These are phyloP conservation scores for Rhodotorula sp. DNA, from an alignment of 1,284 basidiomycete genomes.

Conservation along the genomic window DNA sequence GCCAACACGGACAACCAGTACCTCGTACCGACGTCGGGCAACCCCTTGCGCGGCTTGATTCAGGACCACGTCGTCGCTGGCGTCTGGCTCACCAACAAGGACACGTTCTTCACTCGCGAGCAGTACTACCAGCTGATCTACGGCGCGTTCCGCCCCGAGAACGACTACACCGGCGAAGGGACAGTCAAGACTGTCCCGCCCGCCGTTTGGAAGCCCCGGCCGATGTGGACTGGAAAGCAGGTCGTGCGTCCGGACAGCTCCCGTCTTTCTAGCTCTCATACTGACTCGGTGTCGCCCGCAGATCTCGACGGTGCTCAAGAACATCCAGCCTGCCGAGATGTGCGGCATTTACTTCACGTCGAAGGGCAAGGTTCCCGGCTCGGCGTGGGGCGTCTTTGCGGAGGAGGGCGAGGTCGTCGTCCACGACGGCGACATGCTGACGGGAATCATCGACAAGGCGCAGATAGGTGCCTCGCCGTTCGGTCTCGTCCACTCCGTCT, in stretches of 20 bases:
- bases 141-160: conserved; percentile 88
- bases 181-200: conserved; percentile 82
- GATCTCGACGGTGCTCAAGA: conserved; percentile 89
- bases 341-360: conserved; percentile 82
- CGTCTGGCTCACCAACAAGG: conserved; percentile 98
- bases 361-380: conserved; percentile 80
- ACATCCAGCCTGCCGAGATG: conserved; percentile 80
- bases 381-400: conserved; percentile 65
- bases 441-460: conserved; percentile 93
- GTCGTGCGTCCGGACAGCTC: conserved; percentile 62
- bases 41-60: conserved; percentile 94
- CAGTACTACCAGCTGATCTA: conserved; percentile 97
- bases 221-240: conserved; percentile 98
- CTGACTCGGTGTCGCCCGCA: conserved; percentile 48
- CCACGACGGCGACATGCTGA: conserved; percentile 87
- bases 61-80: conserved; percentile 99
- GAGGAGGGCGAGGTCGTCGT: conserved; percentile 84
- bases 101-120: conserved; percentile 90
- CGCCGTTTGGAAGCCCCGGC: conserved; percentile 83
- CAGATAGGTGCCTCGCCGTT: conserved; percentile 95
- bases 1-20: conserved; percentile 99
- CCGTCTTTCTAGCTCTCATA: background rate
- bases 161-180: conserved; percentile 64
- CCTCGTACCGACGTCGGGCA: conserved; percentile 95
- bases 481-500: conserved; percentile 96